phyloP scores from a whole-genome alignment of 1,139 yeast genomes.

The Geotrichum macrosporum region DNA sequence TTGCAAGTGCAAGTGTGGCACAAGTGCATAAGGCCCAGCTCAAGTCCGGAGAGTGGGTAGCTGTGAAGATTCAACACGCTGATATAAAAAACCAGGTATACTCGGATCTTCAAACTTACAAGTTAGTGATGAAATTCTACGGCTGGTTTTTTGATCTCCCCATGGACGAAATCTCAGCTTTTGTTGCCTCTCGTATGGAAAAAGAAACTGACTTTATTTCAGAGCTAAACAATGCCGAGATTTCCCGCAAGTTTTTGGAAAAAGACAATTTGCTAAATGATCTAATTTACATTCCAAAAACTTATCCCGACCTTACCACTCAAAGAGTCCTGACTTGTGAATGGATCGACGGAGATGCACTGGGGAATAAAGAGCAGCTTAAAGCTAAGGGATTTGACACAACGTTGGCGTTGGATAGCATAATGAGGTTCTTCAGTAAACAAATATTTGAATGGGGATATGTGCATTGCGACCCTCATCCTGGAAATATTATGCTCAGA shows the following conservation, averaged over 20 bases:
- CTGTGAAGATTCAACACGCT: conserved; percentile 65
- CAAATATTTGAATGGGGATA: conserved; percentile 73
- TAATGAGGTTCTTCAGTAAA: conserved; percentile 55
- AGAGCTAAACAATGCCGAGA: conserved; percentile 52
- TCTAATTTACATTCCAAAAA: conserved; percentile 50
- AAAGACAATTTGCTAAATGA: conserved; percentile 38
- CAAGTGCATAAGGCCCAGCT: conserved; percentile 62
- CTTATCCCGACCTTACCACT: conserved; percentile 46
- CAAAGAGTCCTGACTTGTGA: conserved; percentile 58
- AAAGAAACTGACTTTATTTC: conserved; percentile 59
- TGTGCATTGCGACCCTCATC: conserved; percentile 80
- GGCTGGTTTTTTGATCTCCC: conserved; percentile 62
- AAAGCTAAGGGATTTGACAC: conserved; percentile 44
- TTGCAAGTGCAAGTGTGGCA: conserved; percentile 72
- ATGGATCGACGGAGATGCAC: conserved; percentile 70
- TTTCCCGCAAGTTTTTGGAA: conserved; percentile 36
- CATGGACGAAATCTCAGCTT: conserved; percentile 51
- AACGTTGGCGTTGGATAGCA: conserved; percentile 47
- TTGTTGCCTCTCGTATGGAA: conserved; percentile 53
- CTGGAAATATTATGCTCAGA: conserved; percentile 66
- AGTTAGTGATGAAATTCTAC: conserved; percentile 50
- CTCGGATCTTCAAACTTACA: conserved; percentile 58
- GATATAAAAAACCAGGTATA: conserved; percentile 54
- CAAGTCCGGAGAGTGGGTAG: conserved; percentile 53
- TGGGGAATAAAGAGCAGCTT: conserved; percentile 47